A percentile compares a stretch with the other conserved stretches of the same genome.
Conservation (phyloP, 192 early-diverging fungal species). For the Phlyctochytrium bullatum region DNA sequence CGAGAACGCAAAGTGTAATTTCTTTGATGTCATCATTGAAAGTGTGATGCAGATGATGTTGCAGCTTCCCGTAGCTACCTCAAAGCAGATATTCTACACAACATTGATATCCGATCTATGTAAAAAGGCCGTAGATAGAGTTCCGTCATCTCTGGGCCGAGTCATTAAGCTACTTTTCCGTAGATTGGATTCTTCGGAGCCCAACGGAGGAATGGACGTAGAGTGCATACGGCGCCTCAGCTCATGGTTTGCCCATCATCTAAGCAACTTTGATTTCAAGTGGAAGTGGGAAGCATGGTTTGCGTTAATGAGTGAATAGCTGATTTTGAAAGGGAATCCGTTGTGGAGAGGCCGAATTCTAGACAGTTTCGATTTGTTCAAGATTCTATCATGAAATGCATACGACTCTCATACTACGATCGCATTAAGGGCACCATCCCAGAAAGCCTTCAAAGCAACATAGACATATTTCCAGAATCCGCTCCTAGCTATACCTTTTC, state of each 20-base stretch:
- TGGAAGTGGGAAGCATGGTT: constrained; percentile 90
- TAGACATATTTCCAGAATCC: constrained; percentile 55
- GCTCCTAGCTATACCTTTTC: constrained; percentile 56
- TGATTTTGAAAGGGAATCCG: neutral
- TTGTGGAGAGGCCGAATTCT: neutral
- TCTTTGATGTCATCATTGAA: constrained; percentile 55
- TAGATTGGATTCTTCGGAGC: constrained; percentile 44
- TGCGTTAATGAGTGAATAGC: constrained; percentile 5
- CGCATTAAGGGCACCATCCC: constrained; percentile 78
- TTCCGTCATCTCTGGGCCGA: constrained; percentile 67
- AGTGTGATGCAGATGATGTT: constrained; percentile 55
- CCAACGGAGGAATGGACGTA: constrained; percentile 66
- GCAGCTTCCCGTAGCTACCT: constrained; percentile 52
- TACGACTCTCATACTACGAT: constrained; percentile 88
- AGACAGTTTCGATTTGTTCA: constrained; percentile 70
- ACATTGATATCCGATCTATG: constrained; percentile 71
- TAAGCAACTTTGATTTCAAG: constrained; percentile 88
- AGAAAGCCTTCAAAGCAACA: constrained; percentile 46
- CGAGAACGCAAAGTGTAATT: constrained; percentile 41
- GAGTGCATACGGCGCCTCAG: constrained; percentile 80
- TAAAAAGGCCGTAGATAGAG: constrained; percentile 53
- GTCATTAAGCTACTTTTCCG: constrained; percentile 62
- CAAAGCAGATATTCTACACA: constrained; percentile 63
- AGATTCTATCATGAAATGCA: constrained; percentile 82
- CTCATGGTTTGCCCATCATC: constrained; percentile 87